These are phyloP conservation scores for Mrakia frigida DNA, from an alignment of 768 basidiomycete genomes.

Conservation along the genomic window DNA sequence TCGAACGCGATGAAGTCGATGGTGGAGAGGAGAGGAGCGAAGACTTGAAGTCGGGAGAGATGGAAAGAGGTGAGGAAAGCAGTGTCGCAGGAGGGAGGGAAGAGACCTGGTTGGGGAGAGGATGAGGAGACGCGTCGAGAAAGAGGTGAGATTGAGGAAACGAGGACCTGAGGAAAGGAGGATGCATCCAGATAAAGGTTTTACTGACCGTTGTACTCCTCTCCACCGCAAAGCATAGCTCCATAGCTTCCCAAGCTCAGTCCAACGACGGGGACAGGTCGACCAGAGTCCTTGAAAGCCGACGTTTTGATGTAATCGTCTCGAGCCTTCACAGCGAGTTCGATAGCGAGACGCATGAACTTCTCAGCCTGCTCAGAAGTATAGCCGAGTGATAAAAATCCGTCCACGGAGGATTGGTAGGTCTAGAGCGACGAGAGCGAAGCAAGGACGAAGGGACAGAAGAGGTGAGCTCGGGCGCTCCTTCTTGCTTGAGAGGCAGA, in stretches of 20 bases:
- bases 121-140: constrained; percentile 62
- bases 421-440: constrained; percentile 43
- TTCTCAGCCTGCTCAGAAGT: constrained; percentile 13
- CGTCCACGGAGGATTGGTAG: constrained; percentile 60
- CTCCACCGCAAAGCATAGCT: constrained; percentile 55
- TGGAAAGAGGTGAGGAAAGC: constrained; percentile 60
- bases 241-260: constrained; percentile 73
- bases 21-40: constrained; percentile 39
- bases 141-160: background rate
- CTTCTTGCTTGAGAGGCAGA: background rate
- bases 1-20: constrained; percentile 70
- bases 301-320: constrained; percentile 7
- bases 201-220: constrained; percentile 37
- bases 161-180: constrained; percentile 46
- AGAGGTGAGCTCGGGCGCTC: constrained; percentile 4
- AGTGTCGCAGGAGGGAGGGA: constrained; percentile 49
- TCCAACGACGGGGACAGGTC: constrained; percentile 52
- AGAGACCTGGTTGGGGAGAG: constrained; percentile 49
- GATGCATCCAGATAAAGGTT: background rate
- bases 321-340: constrained; percentile 32
- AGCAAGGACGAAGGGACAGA: background rate
- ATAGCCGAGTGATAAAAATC: constrained; percentile 36
- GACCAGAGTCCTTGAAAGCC: constrained; percentile 49
- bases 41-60: constrained; percentile 56
- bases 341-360: constrained; percentile 33